Conservation (phyloP, 306 rosid genomes). For the Albizia julibrissin region DNA sequence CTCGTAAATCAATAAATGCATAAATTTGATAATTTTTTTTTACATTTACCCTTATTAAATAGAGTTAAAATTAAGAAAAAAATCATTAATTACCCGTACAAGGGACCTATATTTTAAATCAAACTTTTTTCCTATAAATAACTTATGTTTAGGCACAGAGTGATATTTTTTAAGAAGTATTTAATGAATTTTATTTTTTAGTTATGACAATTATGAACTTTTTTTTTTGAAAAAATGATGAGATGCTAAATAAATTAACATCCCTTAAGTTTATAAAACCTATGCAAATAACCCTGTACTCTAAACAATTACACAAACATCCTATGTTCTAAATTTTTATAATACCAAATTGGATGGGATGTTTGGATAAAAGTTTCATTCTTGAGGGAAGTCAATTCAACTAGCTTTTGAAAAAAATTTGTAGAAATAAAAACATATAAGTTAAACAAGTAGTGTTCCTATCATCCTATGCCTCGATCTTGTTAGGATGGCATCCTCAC, state of each 20-base stretch:
- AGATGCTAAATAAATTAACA: background rate
- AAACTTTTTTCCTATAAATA: no score
- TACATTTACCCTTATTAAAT: no score
- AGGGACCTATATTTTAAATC: no score
- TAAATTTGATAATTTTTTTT: no score
- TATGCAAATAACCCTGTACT: background rate
- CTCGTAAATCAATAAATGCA: no score
- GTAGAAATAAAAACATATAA: background rate
- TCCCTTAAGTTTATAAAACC: background rate
- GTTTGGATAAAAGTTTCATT: background rate
- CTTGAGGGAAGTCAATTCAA: background rate
- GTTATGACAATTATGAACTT: background rate
- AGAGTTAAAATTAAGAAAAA: no score
- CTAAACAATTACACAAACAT: background rate
- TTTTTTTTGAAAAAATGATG: background rate
- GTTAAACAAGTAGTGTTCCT: background rate
- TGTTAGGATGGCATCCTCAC: background rate
- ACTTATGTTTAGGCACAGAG: no score
- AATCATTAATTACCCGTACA: no score
- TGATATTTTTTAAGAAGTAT: background rate
- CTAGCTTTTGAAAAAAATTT: background rate
- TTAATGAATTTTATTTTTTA: background rate
- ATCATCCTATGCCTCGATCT: background rate
- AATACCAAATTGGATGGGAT: background rate
- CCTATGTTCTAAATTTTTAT: background rate